These are phyloP conservation scores for Brachypodium distachyon DNA, from an alignment of 202 grass and related monocot species.

Conservation along the genomic window DNA sequence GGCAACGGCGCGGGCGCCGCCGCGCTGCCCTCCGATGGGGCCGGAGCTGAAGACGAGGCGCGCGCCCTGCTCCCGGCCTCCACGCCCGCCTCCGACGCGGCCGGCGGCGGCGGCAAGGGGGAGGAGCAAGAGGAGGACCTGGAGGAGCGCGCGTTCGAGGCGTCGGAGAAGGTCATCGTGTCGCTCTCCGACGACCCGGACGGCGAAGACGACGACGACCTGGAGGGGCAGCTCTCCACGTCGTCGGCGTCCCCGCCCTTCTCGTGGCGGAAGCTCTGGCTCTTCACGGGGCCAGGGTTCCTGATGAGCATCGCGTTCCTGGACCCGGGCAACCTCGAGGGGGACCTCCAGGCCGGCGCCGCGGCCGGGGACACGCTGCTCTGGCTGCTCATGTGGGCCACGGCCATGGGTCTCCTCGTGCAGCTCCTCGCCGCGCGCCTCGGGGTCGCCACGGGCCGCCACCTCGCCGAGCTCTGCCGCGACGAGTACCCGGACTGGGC, in stretches of 20 bases:
- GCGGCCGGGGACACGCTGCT: constrained; percentile 71
- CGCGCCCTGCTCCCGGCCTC: constrained; percentile 24
- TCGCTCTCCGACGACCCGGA: constrained; percentile 25
- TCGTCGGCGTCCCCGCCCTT: constrained; percentile 32
- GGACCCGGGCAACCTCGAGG: constrained; percentile 85
- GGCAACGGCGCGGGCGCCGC: constrained; percentile 13
- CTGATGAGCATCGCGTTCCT: constrained; percentile 88
- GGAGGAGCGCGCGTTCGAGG: constrained; percentile 68
- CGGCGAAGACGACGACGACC: constrained; percentile 7
- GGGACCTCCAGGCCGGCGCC: constrained; percentile 76
- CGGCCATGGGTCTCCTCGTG: constrained; percentile 72
- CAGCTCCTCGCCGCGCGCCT: constrained; percentile 70
- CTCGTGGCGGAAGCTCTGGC: constrained; percentile 85
- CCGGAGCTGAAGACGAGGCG: constrained; percentile 24
- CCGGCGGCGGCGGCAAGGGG: background rate
- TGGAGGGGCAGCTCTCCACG: background rate
- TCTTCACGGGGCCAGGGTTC: constrained; percentile 76
- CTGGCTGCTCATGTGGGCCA: constrained; percentile 83
- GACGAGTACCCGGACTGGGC: constrained; percentile 82
- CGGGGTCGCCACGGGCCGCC: constrained; percentile 59
- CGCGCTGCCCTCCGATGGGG: background rate
- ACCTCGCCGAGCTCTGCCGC: constrained; percentile 84
- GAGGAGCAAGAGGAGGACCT: constrained; percentile 30
- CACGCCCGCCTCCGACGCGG: background rate
- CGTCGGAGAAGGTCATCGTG: constrained; percentile 62